These are phyloP conservation scores for Orbilia oligospora DNA, from an alignment of 2,329 filamentous ascomycete genomes.

Conservation along the genomic window DNA sequence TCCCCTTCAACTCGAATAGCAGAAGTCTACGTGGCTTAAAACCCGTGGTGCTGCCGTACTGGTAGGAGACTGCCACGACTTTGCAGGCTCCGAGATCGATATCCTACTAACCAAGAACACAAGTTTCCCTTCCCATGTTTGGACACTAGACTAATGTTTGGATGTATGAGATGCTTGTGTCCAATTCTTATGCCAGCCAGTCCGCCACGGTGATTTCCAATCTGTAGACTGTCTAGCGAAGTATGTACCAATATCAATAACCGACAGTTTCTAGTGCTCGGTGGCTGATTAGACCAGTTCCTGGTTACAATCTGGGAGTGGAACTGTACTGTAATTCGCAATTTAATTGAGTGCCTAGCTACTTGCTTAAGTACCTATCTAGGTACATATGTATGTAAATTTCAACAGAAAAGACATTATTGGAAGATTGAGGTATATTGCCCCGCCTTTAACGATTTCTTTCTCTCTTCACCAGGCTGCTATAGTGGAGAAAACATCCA, in stretches of 20 bases:
- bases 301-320: too few relatives aligned
- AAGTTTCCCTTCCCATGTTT: neutral
- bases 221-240: neutral
- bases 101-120: neutral
- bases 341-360: neutral
- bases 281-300: too few relatives aligned
- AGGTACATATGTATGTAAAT: too few relatives aligned
- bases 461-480: too few relatives aligned
- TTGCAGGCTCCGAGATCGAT: conserved; percentile 32
- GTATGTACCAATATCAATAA: too few relatives aligned
- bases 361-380: too few relatives aligned
- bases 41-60: conserved; percentile 29
- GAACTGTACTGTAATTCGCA: neutral
- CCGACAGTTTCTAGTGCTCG: too few relatives aligned
- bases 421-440: too few relatives aligned
- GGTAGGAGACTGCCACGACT: conserved; percentile 45
- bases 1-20: conserved; percentile 41
- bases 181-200: neutral
- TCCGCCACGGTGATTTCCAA: neutral
- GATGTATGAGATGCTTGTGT: neutral
- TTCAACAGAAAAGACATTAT: too few relatives aligned
- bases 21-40: conserved; percentile 56
- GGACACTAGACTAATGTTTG: too few relatives aligned
- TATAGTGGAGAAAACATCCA: neutral
- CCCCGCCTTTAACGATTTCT: too few relatives aligned